These are phyloP conservation scores for Cadophora sp. DNA, from an alignment of 2,329 filamentous ascomycete genomes.

Conservation along the genomic window DNA sequence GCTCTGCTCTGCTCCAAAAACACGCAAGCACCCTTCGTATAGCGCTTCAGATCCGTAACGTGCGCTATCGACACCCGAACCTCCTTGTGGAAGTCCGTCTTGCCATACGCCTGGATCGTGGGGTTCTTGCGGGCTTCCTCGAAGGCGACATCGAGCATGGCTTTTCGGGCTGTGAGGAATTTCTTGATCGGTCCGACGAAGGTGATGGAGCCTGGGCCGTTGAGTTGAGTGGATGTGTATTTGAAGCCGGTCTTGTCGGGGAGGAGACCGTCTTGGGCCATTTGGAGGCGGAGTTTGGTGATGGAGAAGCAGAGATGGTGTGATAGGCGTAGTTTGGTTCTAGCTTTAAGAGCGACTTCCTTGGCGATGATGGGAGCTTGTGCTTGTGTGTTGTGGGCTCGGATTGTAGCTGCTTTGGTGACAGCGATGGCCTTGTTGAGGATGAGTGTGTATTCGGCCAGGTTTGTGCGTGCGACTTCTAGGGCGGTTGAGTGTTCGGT, in stretches of 20 bases:
- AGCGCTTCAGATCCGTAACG: neutral
- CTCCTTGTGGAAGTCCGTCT: neutral
- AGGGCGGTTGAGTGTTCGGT: neutral
- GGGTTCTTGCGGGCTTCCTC: neutral
- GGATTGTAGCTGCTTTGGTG: neutral
- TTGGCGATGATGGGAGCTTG: neutral
- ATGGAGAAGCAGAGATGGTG: neutral
- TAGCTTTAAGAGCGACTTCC: neutral
- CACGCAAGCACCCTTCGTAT: neutral
- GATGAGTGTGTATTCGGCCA: conserved; percentile 2
- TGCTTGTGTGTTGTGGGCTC: neutral
- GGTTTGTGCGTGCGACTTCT: neutral
- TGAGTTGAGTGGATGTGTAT: neutral
- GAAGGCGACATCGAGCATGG: neutral
- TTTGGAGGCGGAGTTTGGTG: conserved; percentile 1
- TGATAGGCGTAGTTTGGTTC: neutral
- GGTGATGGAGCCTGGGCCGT: conserved; percentile 6
- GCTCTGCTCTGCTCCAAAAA: neutral
- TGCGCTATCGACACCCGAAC: neutral
- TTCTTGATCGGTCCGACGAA: neutral
- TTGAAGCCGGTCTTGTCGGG: neutral
- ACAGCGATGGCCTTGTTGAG: neutral
- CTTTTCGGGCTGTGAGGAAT: neutral
- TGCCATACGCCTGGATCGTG: neutral
- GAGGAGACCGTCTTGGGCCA: neutral